phyloP scores from a whole-genome alignment of 139 green algal species.

The Tetraselmis chui region DNA sequence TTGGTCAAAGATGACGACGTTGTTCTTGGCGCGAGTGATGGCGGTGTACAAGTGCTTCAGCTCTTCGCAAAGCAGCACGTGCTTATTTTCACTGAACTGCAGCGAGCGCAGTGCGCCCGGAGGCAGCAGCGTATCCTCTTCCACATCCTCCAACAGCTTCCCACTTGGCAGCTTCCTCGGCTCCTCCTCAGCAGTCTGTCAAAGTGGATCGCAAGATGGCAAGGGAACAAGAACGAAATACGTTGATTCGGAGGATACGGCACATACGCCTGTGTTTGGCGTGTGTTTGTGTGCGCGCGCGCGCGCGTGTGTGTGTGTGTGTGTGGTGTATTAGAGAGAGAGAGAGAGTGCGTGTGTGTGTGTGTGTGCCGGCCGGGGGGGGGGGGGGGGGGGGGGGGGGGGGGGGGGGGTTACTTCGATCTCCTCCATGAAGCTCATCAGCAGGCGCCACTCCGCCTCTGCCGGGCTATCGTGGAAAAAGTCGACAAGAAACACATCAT shows the following conservation, averaged over 20 bases:
- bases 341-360: too few relatives aligned
- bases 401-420: slow-evolving; percentile 22
- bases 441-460: slow-evolving; percentile 55
- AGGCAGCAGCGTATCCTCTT: neutral
- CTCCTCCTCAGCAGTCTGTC: neutral
- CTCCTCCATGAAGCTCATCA: slow-evolving; percentile 45
- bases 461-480: slow-evolving; percentile 56
- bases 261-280: too few relatives aligned
- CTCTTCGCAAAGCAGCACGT: slow-evolving; percentile 62
- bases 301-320: too few relatives aligned
- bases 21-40: slow-evolving; percentile 63
- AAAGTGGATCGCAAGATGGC: too few relatives aligned
- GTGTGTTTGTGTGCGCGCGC: too few relatives aligned
- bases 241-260: too few relatives aligned
- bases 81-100: slow-evolving; percentile 18
- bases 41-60: slow-evolving; percentile 78
- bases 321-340: too few relatives aligned
- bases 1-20: slow-evolving; percentile 54
- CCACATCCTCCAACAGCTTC: neutral
- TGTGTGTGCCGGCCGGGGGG: too few relatives aligned
- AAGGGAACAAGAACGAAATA: too few relatives aligned
- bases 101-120: slow-evolving; percentile 9
- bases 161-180: neutral
- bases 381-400: too few relatives aligned
- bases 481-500: slow-evolving; percentile 56